A percentile compares a stretch with the other conserved stretches of the same genome.
Conservation (phyloP, 2,329 filamentous ascomycete genomes). For the Tolypocladium inflatum region DNA sequence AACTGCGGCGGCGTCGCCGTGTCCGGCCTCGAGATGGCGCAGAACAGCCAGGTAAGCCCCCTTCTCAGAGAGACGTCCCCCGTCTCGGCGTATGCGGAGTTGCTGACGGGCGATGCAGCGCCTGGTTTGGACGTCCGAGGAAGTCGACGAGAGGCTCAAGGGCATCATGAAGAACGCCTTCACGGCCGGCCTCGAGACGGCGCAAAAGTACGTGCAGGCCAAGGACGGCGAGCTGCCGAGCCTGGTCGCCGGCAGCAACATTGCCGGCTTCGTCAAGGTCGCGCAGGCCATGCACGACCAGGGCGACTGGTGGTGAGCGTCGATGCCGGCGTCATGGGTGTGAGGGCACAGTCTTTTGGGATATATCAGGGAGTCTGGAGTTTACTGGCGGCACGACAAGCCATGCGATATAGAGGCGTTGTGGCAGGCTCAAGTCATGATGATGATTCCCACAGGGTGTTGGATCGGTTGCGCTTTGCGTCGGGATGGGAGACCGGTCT, state of each 20-base stretch:
- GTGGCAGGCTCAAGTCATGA: neutral
- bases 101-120: constrained; percentile 35
- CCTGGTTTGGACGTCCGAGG: constrained; percentile 75
- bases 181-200: constrained; percentile 77
- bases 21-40: constrained; percentile 96
- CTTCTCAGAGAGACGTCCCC: too few species aligned
- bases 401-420: neutral
- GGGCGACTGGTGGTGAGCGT: constrained; percentile 72
- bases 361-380: neutral
- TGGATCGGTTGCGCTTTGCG: neutral
- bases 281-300: constrained; percentile 90
- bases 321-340: neutral
- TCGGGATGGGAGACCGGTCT: too few species aligned
- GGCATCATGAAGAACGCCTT: constrained; percentile 93
- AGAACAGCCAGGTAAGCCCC: constrained; percentile 60
- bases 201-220: constrained; percentile 75
- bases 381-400: neutral
- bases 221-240: constrained; percentile 79
- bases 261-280: constrained; percentile 96
- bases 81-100: too few species aligned
- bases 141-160: constrained; percentile 88
- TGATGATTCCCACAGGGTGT: neutral
- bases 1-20: constrained; percentile 97
- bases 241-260: constrained; percentile 89
- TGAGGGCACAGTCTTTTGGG: neutral